Conservation (phyloP, 2,329 filamentous ascomycete species). For the Lachnellula occidentalis region DNA sequence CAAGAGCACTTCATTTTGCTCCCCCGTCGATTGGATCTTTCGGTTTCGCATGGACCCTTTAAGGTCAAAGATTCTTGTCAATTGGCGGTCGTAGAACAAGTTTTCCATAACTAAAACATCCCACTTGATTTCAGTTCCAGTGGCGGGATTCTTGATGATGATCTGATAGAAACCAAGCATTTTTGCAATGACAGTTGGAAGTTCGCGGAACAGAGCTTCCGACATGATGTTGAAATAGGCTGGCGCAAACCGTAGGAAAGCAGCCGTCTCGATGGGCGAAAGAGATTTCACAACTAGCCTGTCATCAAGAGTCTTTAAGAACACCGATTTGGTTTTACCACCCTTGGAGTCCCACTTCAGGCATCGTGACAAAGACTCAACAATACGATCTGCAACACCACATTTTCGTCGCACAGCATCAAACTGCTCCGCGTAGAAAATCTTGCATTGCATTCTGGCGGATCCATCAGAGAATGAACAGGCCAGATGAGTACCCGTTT, state of each 20-base stretch:
- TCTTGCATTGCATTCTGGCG: constrained; percentile 96
- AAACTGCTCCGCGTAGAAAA: constrained; percentile 97
- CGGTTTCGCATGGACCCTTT: constrained; percentile 99
- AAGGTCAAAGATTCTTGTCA: constrained; percentile 87
- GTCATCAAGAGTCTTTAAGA: constrained; percentile 93
- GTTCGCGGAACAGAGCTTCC: constrained; percentile 87
- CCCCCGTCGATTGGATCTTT: constrained; percentile 91
- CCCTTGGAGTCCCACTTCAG: constrained; percentile 98
- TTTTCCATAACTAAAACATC: constrained; percentile 97
- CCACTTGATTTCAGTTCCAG: constrained; percentile 88
- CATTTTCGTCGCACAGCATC: constrained; percentile 91
- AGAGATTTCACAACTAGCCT: constrained; percentile 77
- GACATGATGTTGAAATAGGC: constrained; percentile 98
- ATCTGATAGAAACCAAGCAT: constrained; percentile 99
- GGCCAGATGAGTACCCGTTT: constrained; percentile 87
- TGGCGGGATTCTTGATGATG: constrained; percentile 89
- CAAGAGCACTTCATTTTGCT: constrained; percentile 91
- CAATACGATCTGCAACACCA: constrained; percentile 85
- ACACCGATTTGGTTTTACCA: constrained; percentile 95
- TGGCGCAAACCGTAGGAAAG: constrained; percentile 91
- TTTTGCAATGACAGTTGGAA: constrained; percentile 96
- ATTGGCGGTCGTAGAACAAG: constrained; percentile 88
- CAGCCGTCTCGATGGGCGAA: constrained; percentile 84
- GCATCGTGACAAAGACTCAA: constrained; percentile 91
- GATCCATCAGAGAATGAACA: constrained; percentile 92